These are phyloP conservation scores for Populus tremula DNA, from an alignment of 345 rosid genomes.

Conservation along the genomic window DNA sequence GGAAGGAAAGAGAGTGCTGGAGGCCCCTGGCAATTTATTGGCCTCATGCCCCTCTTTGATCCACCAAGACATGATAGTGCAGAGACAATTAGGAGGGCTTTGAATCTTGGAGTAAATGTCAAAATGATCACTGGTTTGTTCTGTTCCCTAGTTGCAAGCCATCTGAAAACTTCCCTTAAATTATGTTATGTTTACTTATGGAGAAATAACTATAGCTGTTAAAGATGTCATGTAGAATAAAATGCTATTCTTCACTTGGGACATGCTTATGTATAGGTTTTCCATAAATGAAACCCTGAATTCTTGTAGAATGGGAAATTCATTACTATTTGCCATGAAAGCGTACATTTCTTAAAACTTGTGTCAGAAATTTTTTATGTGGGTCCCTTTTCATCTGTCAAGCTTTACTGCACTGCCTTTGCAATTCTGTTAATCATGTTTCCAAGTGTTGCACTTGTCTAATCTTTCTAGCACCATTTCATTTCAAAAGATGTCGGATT, in stretches of 20 bases:
- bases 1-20: constrained; percentile 86
- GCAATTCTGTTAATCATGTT: background rate
- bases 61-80: constrained; percentile 99
- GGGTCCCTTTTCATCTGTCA: background rate
- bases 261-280: background rate
- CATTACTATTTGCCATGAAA: background rate
- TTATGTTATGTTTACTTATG: background rate
- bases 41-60: constrained; percentile 98
- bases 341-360: background rate
- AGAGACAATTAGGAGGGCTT: constrained; percentile 88
- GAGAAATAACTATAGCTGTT: background rate
- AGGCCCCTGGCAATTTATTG: constrained; percentile 94
- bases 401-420: background rate
- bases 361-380: background rate
- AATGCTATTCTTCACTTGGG: background rate
- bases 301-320: background rate
- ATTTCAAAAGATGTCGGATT: background rate
- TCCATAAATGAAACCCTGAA: background rate
- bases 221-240: background rate
- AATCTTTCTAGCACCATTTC: background rate
- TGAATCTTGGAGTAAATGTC: constrained; percentile 94
- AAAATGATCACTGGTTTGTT: constrained; percentile 91
- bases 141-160: constrained; percentile 16
- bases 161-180: background rate
- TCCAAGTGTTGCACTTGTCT: background rate